Evolutionary conservation across 805 yeast genomes (phyloP), one percentile per base, ranked within the genome.

Genomic region (Yarrowia sp.): DNA sequence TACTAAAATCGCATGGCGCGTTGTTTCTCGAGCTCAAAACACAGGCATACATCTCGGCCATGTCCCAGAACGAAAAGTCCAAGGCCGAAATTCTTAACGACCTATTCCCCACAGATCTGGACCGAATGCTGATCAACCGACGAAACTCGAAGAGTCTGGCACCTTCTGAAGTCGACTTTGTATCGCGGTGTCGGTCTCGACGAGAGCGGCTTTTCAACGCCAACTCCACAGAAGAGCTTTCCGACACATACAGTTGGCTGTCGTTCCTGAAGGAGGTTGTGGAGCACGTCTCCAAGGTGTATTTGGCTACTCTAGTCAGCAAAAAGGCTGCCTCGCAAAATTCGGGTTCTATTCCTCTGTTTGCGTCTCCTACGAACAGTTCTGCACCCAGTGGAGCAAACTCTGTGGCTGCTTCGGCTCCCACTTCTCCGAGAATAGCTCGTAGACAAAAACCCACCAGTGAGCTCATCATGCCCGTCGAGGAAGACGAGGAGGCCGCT

Each of bases 11-110:
- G 10, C 97, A 90, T 70, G 92, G 95, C 0, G 85, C 84, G 12
- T 76, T 95, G 59, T 91, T 82, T 69, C 79, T 95, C 41, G 98
- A 95, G 69, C 81, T 95, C 73, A 95, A 95, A 74, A 95, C 99
- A 0, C 99, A 95, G 75, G 97, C 97, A 0, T 95, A 85, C 72
- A 92, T 95, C 21, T 87, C 97, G 0, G 97, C 96, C 0, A 75
- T 92, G 66, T 90, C 88, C 12, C 75, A 74, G 51, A 81, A 81
- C 11, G 84, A 85, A 63, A 79, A 88, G 68, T 78, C 88, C 1
- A 82, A 84, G 67, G 82, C 81, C 65, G 92, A 87, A 48, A 82
- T 90, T 11, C 77, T 92, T 68, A 85, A 88, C 62, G 90, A 86
- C 69, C 81, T 92, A 51, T 89, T 93, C 69, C 96, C 98, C 0